Percentiles rank a stretch among this genome's conserved stretches.
These are phyloP conservation scores for Angomonas ambiguus DNA, from an alignment of 208 protist species.

Conservation along the genomic window DNA sequence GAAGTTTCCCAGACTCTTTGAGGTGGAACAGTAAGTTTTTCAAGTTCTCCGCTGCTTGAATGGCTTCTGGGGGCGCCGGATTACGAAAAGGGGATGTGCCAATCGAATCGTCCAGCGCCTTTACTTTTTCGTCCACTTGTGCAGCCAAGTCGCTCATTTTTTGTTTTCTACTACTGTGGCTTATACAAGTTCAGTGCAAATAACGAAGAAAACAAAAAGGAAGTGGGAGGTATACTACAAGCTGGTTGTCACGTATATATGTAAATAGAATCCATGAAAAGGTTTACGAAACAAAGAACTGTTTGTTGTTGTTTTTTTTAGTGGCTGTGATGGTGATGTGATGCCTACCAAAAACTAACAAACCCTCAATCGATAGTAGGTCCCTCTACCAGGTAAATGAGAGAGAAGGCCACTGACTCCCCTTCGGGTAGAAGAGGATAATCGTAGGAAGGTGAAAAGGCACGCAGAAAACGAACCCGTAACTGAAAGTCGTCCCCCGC, in stretches of 20 bases:
- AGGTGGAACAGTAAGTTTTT: conserved; percentile 6
- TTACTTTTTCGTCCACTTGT: conserved; percentile 13
- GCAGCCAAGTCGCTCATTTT: background rate
- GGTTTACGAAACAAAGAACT: background rate
- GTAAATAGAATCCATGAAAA: background rate
- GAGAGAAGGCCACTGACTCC: conserved; percentile 54
- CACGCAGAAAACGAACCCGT: conserved; percentile 46
- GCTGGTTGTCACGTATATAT: too few relatives aligned
- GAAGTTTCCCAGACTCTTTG: conserved; percentile 18
- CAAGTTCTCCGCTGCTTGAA: conserved; percentile 24
- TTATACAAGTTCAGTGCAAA: background rate
- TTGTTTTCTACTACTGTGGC: background rate
- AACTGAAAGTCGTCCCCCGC: conserved; percentile 43
- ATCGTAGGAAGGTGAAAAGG: conserved; percentile 65
- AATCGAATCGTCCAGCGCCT: conserved; percentile 39
- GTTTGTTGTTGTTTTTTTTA: conserved; percentile 6
- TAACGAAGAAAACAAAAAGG: background rate
- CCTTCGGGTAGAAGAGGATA: conserved; percentile 51
- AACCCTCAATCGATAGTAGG: conserved; percentile 29
- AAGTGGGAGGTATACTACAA: too few relatives aligned
- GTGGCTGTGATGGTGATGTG: background rate
- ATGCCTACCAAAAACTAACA: too few relatives aligned
- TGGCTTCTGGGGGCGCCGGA: conserved; percentile 9
- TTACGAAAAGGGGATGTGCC: conserved; percentile 65
- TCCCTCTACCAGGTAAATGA: conserved; percentile 53